Conservation (phyloP, 2,329 filamentous ascomycete species). For the Bipolaris cookei region DNA sequence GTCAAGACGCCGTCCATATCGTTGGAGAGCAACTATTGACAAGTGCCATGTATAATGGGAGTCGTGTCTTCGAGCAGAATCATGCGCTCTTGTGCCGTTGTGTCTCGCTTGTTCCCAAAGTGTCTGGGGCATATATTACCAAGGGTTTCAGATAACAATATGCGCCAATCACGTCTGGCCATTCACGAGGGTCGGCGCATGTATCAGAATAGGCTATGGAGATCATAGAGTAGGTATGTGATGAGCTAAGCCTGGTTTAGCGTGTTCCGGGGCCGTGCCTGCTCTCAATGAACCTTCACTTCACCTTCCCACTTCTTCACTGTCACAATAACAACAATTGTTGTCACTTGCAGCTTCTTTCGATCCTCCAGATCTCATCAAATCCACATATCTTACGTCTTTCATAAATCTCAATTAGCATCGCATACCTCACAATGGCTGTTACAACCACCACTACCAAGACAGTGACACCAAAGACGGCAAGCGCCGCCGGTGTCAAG, state of each 20-base stretch:
- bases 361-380: neutral
- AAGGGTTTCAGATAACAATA: constrained; percentile 17
- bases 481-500: constrained; percentile 36
- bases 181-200: constrained; percentile 8
- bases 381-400: neutral
- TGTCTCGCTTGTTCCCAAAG: constrained; percentile 10
- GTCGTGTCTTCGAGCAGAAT: neutral
- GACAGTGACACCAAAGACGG: constrained; percentile 32
- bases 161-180: constrained; percentile 18
- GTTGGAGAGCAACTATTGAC: neutral
- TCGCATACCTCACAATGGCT: constrained; percentile 29
- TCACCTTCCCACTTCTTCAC: constrained; percentile 12
- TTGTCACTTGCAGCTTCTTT: neutral
- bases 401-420: neutral
- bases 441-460: constrained; percentile 35
- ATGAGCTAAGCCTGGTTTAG: constrained; percentile 13
- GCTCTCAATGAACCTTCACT: constrained; percentile 25
- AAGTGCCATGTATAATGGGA: neutral
- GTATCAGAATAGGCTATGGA: constrained; percentile 12
- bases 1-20: neutral
- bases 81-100: constrained; percentile 5
- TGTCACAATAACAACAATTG: constrained; percentile 7
- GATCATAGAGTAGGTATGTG: constrained; percentile 12
- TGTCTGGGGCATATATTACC: constrained; percentile 14
- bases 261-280: constrained; percentile 14